These are phyloP conservation scores for Trametes sanguinea DNA, from an alignment of 768 basidiomycete genomes.

Conservation along the genomic window DNA sequence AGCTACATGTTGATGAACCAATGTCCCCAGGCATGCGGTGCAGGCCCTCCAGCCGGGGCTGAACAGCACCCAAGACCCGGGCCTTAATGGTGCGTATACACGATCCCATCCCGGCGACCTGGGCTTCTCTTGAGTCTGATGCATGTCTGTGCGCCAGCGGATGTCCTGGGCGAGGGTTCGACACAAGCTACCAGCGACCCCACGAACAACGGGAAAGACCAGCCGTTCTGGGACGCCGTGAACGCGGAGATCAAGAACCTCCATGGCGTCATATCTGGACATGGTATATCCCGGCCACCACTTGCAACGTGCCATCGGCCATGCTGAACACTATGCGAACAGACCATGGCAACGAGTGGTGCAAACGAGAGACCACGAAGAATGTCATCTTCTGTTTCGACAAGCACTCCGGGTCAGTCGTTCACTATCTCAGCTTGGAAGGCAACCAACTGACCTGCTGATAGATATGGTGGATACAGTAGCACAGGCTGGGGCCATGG, in stretches of 20 bases:
- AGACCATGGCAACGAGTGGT: conserved; percentile 86
- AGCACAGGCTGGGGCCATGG: conserved; percentile 60
- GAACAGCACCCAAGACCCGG: conserved; percentile 44
- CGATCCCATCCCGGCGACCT: not conserved
- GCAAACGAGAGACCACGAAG: conserved; percentile 62
- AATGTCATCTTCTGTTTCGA: conserved; percentile 73
- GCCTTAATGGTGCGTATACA: conserved; percentile 40
- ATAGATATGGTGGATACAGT: conserved; percentile 68
- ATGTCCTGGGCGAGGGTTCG: conserved; percentile 53
- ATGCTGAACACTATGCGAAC: not conserved
- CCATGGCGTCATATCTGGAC: conserved; percentile 69
- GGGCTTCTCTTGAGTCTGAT: too few species aligned
- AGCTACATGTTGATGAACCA: not conserved
- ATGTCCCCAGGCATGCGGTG: conserved; percentile 33
- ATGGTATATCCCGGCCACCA: conserved; percentile 46
- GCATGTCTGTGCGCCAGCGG: conserved; percentile 40
- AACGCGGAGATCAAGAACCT: conserved; percentile 63
- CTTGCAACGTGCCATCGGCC: not conserved
- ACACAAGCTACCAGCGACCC: conserved; percentile 54
- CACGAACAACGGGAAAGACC: conserved; percentile 47
- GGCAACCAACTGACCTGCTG: not conserved
- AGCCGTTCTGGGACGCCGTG: conserved; percentile 63
- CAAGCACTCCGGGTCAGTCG: conserved; percentile 69
- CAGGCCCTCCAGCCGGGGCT: conserved; percentile 38
- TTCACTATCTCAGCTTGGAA: not conserved